phyloP scores from a whole-genome alignment of 306 rosid species.

The Astragalus membranaceus region DNA sequence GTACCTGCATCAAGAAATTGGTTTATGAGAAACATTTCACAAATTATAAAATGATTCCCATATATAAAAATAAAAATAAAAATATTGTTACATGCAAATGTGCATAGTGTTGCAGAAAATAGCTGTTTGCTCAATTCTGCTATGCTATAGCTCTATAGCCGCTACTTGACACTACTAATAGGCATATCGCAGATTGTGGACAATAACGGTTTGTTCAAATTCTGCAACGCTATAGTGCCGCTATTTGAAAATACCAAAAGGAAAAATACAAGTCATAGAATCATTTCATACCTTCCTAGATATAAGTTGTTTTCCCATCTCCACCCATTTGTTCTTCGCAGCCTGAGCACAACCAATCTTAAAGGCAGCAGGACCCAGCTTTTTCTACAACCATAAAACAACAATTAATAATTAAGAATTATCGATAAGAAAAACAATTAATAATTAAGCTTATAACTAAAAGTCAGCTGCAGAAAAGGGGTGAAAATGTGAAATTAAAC shows the following conservation, averaged over 20 bases:
- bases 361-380: conserved; percentile 45
- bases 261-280: not conserved
- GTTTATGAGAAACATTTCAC: not conserved
- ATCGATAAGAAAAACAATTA: no score
- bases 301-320: conserved; percentile 64
- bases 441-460: not conserved
- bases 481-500: not conserved
- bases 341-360: conserved; percentile 87
- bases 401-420: not conserved
- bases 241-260: not conserved
- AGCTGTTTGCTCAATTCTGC: no score
- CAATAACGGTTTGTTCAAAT: no score
- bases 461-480: no score
- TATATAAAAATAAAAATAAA: not conserved
- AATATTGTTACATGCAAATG: not conserved
- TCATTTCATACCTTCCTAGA: conserved; percentile 50
- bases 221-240: no score
- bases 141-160: no score
- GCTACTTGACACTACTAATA: no score
- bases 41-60: not conserved
- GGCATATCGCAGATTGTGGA: no score
- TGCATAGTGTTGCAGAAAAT: not conserved
- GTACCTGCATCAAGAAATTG: conserved; percentile 39
- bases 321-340: conserved; percentile 82
- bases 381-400: conserved; percentile 46